phyloP scores from a whole-genome alignment of 2,329 filamentous ascomycete genomes.

The Paramyrothecium roridum region DNA sequence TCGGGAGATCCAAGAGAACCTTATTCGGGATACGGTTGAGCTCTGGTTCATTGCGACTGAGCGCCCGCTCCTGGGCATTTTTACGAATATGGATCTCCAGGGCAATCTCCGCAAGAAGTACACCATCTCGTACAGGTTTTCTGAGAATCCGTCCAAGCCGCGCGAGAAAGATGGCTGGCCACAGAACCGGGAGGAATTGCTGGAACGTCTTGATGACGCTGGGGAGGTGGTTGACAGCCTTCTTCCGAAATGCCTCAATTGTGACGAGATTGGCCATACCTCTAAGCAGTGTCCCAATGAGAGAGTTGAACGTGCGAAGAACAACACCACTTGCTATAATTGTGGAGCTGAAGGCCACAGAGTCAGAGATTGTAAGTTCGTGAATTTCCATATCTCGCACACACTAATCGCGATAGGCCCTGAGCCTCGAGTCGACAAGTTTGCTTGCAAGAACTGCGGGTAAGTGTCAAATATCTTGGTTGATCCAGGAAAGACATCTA shows the following conservation, averaged over 20 bases:
- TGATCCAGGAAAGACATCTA: constrained; percentile 7
- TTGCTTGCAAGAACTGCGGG: constrained; percentile 68
- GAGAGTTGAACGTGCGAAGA: constrained; percentile 40
- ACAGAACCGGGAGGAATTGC: constrained; percentile 53
- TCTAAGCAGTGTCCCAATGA: constrained; percentile 60
- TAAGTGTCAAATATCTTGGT: constrained; percentile 16
- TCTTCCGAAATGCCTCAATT: constrained; percentile 61
- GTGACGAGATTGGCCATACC: constrained; percentile 61
- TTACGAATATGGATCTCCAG: constrained; percentile 71
- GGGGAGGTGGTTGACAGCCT: constrained; percentile 61
- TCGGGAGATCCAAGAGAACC: constrained; percentile 55
- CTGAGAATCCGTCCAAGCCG: constrained; percentile 52
- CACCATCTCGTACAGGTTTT: constrained; percentile 60
- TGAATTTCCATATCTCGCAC: neutral
- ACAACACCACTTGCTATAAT: constrained; percentile 60
- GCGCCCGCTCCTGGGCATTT: constrained; percentile 50
- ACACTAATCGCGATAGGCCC: constrained; percentile 38
- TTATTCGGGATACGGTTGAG: constrained; percentile 51
- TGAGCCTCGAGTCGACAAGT: constrained; percentile 59
- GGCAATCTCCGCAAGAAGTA: constrained; percentile 65
- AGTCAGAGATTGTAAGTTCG: constrained; percentile 62
- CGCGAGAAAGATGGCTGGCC: constrained; percentile 62
- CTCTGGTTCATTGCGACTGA: constrained; percentile 63
- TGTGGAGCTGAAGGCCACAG: constrained; percentile 64
- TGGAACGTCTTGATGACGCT: constrained; percentile 61